Percentiles rank a stretch among this genome's conserved stretches.
Evolutionary conservation across 2,329 filamentous ascomycete genomes (phyloP).

Genomic region (Myotisia sp.): DNA sequence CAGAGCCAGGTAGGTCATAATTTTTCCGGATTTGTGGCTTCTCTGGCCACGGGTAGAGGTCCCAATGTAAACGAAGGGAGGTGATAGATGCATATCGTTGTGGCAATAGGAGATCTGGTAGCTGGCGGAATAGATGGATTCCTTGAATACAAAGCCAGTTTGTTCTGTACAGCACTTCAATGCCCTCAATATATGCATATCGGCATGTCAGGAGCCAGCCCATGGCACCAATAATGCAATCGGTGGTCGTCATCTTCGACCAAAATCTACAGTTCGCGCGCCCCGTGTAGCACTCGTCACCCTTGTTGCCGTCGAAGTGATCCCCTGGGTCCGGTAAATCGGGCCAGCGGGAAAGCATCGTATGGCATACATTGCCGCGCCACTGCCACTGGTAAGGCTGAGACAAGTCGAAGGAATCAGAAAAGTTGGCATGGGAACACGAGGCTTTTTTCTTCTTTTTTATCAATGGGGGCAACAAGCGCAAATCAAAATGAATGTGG

Average conservation of each 20-base stretch:
- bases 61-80: constrained; percentile 6
- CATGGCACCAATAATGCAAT: constrained; percentile 16
- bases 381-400: too few species aligned
- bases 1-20: not conserved
- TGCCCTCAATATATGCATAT: constrained; percentile 21
- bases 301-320: too few species aligned
- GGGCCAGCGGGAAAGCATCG: too few species aligned
- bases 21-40: not conserved
- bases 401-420: too few species aligned
- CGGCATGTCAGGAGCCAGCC: constrained; percentile 21
- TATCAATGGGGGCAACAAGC: too few species aligned
- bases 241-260: too few species aligned
- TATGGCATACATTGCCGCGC: too few species aligned
- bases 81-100: constrained; percentile 5
- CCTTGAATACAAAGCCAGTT: constrained; percentile 17
- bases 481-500: constrained; percentile 7
- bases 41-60: constrained; percentile 4
- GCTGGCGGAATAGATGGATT: constrained; percentile 1
- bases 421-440: too few species aligned
- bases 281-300: too few species aligned
- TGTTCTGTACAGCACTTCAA: constrained; percentile 19
- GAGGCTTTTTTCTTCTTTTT: too few species aligned
- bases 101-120: constrained; percentile 6
- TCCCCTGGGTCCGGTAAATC: too few species aligned
- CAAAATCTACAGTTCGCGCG: too few species aligned